Conservation (phyloP, 2,329 filamentous ascomycete genomes). For the Sporothrix mexicana region DNA sequence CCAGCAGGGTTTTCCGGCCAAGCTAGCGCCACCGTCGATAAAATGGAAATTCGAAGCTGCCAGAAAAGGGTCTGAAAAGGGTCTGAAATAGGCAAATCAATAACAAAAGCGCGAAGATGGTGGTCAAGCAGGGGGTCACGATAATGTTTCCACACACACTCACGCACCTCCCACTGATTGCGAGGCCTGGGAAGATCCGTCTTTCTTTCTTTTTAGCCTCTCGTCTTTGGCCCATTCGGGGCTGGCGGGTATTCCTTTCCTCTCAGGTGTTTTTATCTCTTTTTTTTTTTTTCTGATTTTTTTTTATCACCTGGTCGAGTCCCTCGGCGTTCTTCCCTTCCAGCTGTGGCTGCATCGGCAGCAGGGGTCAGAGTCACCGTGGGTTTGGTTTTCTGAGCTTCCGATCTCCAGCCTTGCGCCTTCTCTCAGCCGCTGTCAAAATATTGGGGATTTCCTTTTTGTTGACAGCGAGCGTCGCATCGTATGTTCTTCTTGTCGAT, state of each 20-base stretch:
- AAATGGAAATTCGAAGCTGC: neutral
- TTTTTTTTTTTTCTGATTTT: neutral
- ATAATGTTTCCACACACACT: neutral
- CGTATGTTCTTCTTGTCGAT: neutral
- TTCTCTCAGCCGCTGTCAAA: conserved; percentile 11
- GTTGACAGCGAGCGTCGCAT: neutral
- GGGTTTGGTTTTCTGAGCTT: conserved; percentile 2
- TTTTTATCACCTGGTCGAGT: too few relatives aligned
- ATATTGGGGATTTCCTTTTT: neutral
- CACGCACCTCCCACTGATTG: neutral
- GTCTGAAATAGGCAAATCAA: neutral
- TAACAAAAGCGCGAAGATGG: neutral
- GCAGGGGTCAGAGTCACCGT: neutral
- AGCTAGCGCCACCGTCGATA: conserved; percentile 21
- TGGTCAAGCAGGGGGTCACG: neutral
- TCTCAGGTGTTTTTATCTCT: neutral
- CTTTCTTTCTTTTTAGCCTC: conserved; percentile 13
- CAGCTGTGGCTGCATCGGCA: conserved; percentile 16
- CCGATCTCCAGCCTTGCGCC: conserved; percentile 7
- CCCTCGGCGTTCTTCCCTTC: neutral
- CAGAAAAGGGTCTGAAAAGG: neutral
- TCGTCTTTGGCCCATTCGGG: conserved; percentile 5
- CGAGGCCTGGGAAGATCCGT: conserved; percentile 23
- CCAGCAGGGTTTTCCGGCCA: conserved; percentile 9
- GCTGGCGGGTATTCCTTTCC: neutral